Evolutionary conservation across 1,284 basidiomycete genomes (phyloP).

Genomic region (Naganishia sp.): DNA sequence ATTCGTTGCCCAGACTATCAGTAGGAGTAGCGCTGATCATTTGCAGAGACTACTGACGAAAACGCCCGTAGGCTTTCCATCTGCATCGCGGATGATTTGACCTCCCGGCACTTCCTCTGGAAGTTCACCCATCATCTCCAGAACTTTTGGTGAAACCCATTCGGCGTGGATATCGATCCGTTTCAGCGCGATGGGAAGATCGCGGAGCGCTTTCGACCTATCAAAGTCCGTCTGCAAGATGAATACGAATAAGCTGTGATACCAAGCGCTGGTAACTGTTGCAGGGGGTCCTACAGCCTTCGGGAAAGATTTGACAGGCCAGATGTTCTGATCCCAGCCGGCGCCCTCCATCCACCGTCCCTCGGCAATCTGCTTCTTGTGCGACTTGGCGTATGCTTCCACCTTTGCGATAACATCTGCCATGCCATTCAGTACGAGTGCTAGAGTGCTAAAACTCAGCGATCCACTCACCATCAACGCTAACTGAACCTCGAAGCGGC

Average conservation of each 20-base stretch:
- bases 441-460: background rate
- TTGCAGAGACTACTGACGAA: slow-evolving; percentile 51
- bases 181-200: slow-evolving; percentile 67
- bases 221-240: slow-evolving; percentile 64
- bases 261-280: background rate
- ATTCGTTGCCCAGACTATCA: background rate
- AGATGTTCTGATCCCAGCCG: slow-evolving; percentile 88
- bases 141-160: slow-evolving; percentile 72
- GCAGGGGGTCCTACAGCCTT: slow-evolving; percentile 63
- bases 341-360: slow-evolving; percentile 76
- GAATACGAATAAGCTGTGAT: background rate
- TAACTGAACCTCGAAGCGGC: slow-evolving; percentile 61
- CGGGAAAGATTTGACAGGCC: slow-evolving; percentile 66
- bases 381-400: slow-evolving; percentile 63
- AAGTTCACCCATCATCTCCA: slow-evolving; percentile 61
- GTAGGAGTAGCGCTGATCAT: slow-evolving; percentile 51
- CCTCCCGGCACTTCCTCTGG: slow-evolving; percentile 70
- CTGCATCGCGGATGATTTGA: slow-evolving; percentile 65
- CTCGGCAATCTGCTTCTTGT: slow-evolving; percentile 61
- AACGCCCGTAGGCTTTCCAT: slow-evolving; percentile 71
- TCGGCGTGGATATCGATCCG: slow-evolving; percentile 80
- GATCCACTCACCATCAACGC: slow-evolving; percentile 18
- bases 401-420: slow-evolving; percentile 66
- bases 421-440: background rate
- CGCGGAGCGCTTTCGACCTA: slow-evolving; percentile 64